These are phyloP conservation scores for Amniculicola lignicola DNA, from an alignment of 495 filamentous ascomycete genomes.

Conservation along the genomic window DNA sequence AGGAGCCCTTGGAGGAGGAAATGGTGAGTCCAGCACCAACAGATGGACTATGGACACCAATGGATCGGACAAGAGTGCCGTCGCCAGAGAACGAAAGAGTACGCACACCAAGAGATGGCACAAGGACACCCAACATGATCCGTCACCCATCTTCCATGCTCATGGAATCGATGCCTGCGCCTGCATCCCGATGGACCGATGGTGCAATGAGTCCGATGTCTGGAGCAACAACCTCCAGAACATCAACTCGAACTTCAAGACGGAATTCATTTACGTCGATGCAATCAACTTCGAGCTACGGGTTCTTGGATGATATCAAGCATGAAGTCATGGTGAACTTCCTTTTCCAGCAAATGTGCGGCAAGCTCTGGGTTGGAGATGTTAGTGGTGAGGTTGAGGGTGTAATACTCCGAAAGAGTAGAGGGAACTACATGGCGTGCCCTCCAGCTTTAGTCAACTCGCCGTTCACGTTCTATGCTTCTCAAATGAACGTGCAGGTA, in stretches of 20 bases:
- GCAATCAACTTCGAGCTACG: constrained; percentile 40
- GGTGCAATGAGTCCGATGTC: neutral
- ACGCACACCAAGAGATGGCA: neutral
- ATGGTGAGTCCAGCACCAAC: neutral
- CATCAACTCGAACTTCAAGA: constrained; percentile 9
- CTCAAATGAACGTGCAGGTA: constrained; percentile 68
- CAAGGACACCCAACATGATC: neutral
- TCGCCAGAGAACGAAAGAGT: neutral
- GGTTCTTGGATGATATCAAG: constrained; percentile 70
- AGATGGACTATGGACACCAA: neutral
- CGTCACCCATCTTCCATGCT: constrained; percentile 11
- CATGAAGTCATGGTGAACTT: constrained; percentile 83
- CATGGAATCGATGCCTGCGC: constrained; percentile 13
- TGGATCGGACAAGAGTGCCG: neutral
- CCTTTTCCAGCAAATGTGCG: constrained; percentile 72
- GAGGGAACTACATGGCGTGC: constrained; percentile 65
- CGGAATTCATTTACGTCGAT: constrained; percentile 42
- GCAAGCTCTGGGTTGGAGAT: constrained; percentile 67
- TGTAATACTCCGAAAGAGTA: constrained; percentile 64
- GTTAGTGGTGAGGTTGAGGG: constrained; percentile 64
- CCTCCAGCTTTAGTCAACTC: constrained; percentile 59
- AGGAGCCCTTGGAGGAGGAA: too few relatives aligned
- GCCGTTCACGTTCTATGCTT: constrained; percentile 58
- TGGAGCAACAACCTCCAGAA: neutral
- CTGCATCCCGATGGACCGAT: neutral